phyloP scores from a whole-genome alignment of 1,284 basidiomycete species.

The Marasmius oreades region DNA sequence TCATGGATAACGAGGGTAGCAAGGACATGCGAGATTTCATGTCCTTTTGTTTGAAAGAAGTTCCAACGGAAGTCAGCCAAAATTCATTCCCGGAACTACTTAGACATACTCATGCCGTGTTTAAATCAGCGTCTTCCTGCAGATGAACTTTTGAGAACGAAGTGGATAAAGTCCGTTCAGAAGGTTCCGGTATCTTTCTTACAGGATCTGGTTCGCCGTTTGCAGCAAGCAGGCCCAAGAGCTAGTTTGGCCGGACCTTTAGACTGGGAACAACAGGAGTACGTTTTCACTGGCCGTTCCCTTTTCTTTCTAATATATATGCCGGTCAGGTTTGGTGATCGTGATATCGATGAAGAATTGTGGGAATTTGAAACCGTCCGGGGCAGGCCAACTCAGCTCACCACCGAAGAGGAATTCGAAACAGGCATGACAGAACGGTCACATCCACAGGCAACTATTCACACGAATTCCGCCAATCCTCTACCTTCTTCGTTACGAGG shows the following conservation, averaged over 20 bases:
- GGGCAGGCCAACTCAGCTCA: slow-evolving; percentile 31
- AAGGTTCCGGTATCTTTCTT: slow-evolving; percentile 72
- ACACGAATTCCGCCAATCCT: slow-evolving; percentile 28
- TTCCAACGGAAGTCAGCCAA: slow-evolving; percentile 66
- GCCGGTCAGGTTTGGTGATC: slow-evolving; percentile 1
- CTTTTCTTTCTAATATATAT: slow-evolving; percentile 10
- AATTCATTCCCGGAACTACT: slow-evolving; percentile 1
- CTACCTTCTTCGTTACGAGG: slow-evolving; percentile 69
- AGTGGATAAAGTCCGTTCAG: slow-evolving; percentile 84
- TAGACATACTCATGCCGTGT: slow-evolving; percentile 10
- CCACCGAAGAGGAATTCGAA: slow-evolving; percentile 20
- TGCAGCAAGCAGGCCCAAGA: slow-evolving; percentile 77
- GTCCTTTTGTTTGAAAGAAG: slow-evolving; percentile 80
- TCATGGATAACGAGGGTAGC: slow-evolving; percentile 76
- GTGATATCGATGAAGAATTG: slow-evolving; percentile 40
- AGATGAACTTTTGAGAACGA: slow-evolving; percentile 88
- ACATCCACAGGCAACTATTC: slow-evolving; percentile 13
- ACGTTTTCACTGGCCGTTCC: slow-evolving; percentile 33
- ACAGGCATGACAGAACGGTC: slow-evolving; percentile 22
- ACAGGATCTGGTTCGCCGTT: slow-evolving; percentile 81
- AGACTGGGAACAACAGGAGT: slow-evolving; percentile 67
- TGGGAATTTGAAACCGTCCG: slow-evolving; percentile 81
- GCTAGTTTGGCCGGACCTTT: slow-evolving; percentile 75
- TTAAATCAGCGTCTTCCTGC: slow-evolving; percentile 72
- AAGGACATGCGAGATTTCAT: slow-evolving; percentile 91